Evolutionary conservation across 345 rosid species (phyloP).

Genomic region (Citrus sinensis): DVS_A1.0 CM039167.1:8794501-8795000

Average conservation of each 20-base stretch:
- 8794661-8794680: neutral
- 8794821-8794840: slow-evolving; percentile 99
- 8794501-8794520: neutral
- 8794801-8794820: slow-evolving; percentile 99
- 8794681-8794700: neutral
- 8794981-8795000: slow-evolving; percentile 99
- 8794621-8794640: neutral
- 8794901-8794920: slow-evolving; percentile 19
- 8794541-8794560: too few species aligned
- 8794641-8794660: neutral
- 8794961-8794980: slow-evolving; percentile 40
- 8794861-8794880: slow-evolving; percentile 84
- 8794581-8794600: neutral
- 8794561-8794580: neutral
- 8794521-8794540: neutral
- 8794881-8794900: slow-evolving; percentile 23
- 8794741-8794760: neutral
- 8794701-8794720: neutral
- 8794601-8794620: neutral
- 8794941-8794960: slow-evolving; percentile 33
- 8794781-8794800: slow-evolving; percentile 99
- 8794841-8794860: slow-evolving; percentile 99
- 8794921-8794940: slow-evolving; percentile 17
- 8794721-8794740: neutral
- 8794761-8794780: slow-evolving; percentile 39